Evolutionary conservation across 768 basidiomycete genomes (phyloP), one percentile per base, ranked within the genome.

Genomic region (Pleurotus eryngii): DNA sequence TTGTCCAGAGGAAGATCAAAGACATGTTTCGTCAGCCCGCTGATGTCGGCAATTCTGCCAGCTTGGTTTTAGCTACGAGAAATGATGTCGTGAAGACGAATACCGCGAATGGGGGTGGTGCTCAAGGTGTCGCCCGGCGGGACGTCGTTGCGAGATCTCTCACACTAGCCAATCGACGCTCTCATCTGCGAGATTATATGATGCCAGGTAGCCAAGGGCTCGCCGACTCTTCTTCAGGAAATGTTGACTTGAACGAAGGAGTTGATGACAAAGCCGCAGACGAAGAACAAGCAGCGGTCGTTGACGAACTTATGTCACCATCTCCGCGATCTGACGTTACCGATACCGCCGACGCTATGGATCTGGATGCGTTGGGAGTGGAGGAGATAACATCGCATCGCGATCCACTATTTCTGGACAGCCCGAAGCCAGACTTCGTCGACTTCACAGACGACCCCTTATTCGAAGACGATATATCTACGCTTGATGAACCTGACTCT

Each of bases 231-330:
- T n/a, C 8, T 18, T n/a, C 8, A 66, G n/a, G 57, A 63, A 1
- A 70, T 68, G 30, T 11, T 11, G 30, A 3, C 37, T 62, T 59
- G 35, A 67, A 68, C 9, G 64, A 62, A 6, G 58, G 61, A 8
- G 64, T 61, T n/a, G 61, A 55, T 11, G 59, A 63, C 27, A 59
- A 57, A 1, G 56, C 62, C 17, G 43, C 57, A 4, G 53, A 46
- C 1, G 47, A 50, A 15, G 59, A 64, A 11, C 3, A 35, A 35
- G 30, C 3, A 35, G 30, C 24, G 5, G 30, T 9, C 30, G 11
- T 35, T 11, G 30, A 11, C 30, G 30, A 35, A 11, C 30, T 35
- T 11, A 35, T 4, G 11, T 35, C 30, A 35, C 8, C 30, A 1
- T 35, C 30, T 9, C 30, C 30, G 3, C 30, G 9, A 35, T 3